Percentiles rank a stretch among this genome's conserved stretches.
Conservation (phyloP, 495 filamentous ascomycete genomes). For the Penicillium daleae region DNA sequence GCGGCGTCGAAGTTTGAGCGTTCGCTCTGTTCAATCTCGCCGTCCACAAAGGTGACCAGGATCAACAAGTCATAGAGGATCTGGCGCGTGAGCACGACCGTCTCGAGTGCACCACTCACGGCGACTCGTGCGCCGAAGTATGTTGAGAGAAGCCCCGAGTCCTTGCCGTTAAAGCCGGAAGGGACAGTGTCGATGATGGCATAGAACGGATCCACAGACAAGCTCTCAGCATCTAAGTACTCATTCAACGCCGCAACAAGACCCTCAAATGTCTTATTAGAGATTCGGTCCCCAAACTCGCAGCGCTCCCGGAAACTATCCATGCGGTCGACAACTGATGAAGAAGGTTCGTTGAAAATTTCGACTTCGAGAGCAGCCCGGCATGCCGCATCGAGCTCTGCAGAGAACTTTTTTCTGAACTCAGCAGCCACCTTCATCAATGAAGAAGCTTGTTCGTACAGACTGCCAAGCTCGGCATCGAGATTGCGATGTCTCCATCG, state of each 20-base stretch:
- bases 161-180: constrained; percentile 44
- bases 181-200: constrained; percentile 49
- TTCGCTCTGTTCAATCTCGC: constrained; percentile 71
- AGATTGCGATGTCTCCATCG: constrained; percentile 51
- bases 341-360: constrained; percentile 67
- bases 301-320: constrained; percentile 71
- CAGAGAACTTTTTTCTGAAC: constrained; percentile 61
- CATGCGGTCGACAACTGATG: constrained; percentile 69
- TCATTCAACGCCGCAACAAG: constrained; percentile 45
- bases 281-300: constrained; percentile 71
- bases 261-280: constrained; percentile 66
- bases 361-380: constrained; percentile 65
- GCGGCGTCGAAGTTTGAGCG: constrained; percentile 68
- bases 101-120: constrained; percentile 77
- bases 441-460: constrained; percentile 44
- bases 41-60: constrained; percentile 80
- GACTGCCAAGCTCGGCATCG: constrained; percentile 40
- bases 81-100: constrained; percentile 63
- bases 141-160: constrained; percentile 56
- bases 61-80: constrained; percentile 80
- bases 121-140: constrained; percentile 73
- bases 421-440: constrained; percentile 62
- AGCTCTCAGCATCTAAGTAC: constrained; percentile 41
- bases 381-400: constrained; percentile 63
- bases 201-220: constrained; percentile 57